Percentiles rank a stretch among this genome's conserved stretches.
phyloP scores from a whole-genome alignment of 805 yeast species.

The Candida stauntonica region DNA sequence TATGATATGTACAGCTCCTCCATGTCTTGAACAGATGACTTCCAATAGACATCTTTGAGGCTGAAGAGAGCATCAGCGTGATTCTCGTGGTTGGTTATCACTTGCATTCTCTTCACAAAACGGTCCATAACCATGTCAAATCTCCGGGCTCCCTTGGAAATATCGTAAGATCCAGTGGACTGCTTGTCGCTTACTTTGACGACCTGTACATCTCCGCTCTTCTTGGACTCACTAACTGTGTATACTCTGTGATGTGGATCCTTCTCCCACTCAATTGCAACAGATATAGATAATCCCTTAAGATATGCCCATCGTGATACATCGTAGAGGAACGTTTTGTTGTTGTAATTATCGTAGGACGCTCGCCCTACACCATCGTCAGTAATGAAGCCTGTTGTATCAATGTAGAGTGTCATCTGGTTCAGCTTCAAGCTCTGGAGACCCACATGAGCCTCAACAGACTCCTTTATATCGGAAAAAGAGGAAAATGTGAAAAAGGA shows the following conservation, averaged over 20 bases:
- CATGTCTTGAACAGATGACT: neutral
- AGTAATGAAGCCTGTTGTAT: neutral
- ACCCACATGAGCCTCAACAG: no score
- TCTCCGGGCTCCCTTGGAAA: neutral
- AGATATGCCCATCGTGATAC: neutral
- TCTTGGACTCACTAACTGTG: neutral
- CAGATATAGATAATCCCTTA: neutral
- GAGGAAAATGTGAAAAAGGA: neutral
- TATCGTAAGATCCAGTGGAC: neutral
- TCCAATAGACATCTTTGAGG: conserved; percentile 1
- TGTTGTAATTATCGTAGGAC: neutral
- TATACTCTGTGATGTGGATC: neutral
- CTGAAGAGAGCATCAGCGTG: neutral
- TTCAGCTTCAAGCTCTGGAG: neutral
- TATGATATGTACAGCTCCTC: neutral
- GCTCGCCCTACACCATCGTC: neutral
- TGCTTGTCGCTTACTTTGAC: no score
- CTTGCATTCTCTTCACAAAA: neutral
- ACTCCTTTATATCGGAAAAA: neutral
- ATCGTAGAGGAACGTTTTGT: neutral
- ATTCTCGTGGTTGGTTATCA: neutral
- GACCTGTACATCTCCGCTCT: neutral
- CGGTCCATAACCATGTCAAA: neutral
- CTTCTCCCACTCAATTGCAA: neutral
- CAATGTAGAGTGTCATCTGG: neutral